Conservation (phyloP, 495 filamentous ascomycete species). For the Neurospora terricola region DNA sequence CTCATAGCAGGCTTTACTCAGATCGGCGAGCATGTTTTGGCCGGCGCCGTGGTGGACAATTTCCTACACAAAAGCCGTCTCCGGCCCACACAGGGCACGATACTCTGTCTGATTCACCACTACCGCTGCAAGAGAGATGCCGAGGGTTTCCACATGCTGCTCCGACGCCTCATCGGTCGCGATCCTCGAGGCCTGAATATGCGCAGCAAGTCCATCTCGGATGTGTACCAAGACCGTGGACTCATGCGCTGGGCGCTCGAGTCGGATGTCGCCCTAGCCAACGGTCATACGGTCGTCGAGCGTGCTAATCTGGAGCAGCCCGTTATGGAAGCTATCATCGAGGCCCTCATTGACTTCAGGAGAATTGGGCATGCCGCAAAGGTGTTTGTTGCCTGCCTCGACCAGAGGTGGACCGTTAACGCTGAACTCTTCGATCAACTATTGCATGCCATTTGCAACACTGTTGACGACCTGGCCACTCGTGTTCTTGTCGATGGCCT, state of each 20-base stretch:
- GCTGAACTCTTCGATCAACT: conserved; percentile 21
- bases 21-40: conserved; percentile 39
- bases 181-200: conserved; percentile 17
- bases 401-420: conserved; percentile 14
- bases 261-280: conserved; percentile 1
- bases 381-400: conserved; percentile 24
- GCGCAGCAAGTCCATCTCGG: conserved; percentile 5
- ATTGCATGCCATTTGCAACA: conserved; percentile 19
- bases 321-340: conserved; percentile 26
- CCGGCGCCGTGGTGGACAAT: conserved; percentile 42
- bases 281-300: conserved; percentile 14
- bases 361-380: conserved; percentile 23
- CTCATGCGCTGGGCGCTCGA: conserved; percentile 12
- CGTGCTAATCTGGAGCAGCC: conserved; percentile 14
- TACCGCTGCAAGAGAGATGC: conserved; percentile 34
- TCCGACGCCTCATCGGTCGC: conserved; percentile 27
- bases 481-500: conserved; percentile 20
- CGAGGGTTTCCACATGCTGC: conserved; percentile 28
- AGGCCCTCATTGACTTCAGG: conserved; percentile 28
- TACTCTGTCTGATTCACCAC: conserved; percentile 44
- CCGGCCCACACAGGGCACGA: conserved; percentile 43
- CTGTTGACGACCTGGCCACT: conserved; percentile 16
- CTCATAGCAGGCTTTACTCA: conserved; percentile 49
- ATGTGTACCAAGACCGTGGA: background rate
- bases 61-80: conserved; percentile 38